phyloP scores from a whole-genome alignment of 805 yeast genomes.

The Teunomyces stri region DNA sequence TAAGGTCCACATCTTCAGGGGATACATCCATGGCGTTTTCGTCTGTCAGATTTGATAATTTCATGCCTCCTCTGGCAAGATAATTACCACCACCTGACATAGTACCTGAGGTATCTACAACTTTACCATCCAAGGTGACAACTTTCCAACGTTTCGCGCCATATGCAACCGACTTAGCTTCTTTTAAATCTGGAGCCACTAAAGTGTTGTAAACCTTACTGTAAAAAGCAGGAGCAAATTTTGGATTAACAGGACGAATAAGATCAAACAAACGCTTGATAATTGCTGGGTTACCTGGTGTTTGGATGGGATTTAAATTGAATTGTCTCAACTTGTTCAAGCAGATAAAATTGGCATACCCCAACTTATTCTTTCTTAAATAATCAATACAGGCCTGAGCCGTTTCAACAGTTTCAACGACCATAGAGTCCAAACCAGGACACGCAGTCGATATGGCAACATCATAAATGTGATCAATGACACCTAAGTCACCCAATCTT shows the following conservation, averaged over 20 bases:
- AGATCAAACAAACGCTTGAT: conserved; percentile 85
- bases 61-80: conserved; percentile 76
- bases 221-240: conserved; percentile 84
- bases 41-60: conserved; percentile 37
- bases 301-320: conserved; percentile 53
- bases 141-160: conserved; percentile 79
- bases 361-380: conserved; percentile 76
- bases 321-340: conserved; percentile 69
- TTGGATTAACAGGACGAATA: conserved; percentile 61
- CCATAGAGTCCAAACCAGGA: conserved; percentile 87
- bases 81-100: conserved; percentile 93
- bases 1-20: conserved; percentile 53
- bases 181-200: conserved; percentile 73
- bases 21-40: conserved; percentile 37
- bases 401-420: conserved; percentile 72
- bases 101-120: conserved; percentile 91
- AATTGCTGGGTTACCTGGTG: conserved; percentile 62
- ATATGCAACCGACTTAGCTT: conserved; percentile 87
- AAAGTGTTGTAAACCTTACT: conserved; percentile 83
- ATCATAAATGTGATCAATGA: conserved; percentile 84
- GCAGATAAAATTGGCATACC: conserved; percentile 85
- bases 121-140: conserved; percentile 87
- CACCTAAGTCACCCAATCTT: conserved; percentile 88
- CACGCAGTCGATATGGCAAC: conserved; percentile 94
- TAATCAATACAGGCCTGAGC: conserved; percentile 70